These are phyloP conservation scores for Verticillium nonalfalfae DNA, from an alignment of 2,329 filamentous ascomycete species.

Conservation along the genomic window DNA sequence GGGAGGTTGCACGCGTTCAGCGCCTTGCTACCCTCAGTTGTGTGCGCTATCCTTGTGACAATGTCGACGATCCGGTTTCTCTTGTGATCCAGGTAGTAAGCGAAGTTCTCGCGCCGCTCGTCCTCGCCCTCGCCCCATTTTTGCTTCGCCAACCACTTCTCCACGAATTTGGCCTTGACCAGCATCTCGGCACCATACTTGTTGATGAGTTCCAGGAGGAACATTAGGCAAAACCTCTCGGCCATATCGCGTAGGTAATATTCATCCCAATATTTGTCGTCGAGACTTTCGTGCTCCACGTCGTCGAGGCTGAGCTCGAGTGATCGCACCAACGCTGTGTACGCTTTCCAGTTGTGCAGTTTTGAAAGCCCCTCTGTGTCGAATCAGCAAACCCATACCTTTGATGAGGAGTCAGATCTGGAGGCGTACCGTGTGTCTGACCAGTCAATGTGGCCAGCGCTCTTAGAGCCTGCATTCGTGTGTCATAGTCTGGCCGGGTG, in stretches of 20 bases:
- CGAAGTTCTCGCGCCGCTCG: conserved; percentile 48
- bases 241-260: conserved; percentile 55
- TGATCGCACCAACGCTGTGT: conserved; percentile 52
- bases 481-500: conserved; percentile 51
- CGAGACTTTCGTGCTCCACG: conserved; percentile 41
- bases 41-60: conserved; percentile 41
- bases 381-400: conserved; percentile 11
- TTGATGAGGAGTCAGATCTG: not conserved
- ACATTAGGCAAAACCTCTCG: conserved; percentile 54
- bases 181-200: conserved; percentile 52
- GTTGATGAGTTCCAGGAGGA: conserved; percentile 52
- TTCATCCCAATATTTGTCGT: conserved; percentile 54
- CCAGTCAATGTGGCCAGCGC: conserved; percentile 49
- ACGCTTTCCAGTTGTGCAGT: conserved; percentile 43
- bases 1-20: conserved; percentile 43
- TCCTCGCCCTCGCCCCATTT: conserved; percentile 55
- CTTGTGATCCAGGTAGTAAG: conserved; percentile 40
- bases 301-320: conserved; percentile 50
- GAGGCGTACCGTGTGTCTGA: conserved; percentile 18
- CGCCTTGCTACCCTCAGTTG: conserved; percentile 42
- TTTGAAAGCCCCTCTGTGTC: conserved; percentile 33
- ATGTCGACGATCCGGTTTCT: conserved; percentile 49
- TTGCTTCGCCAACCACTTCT: conserved; percentile 69
- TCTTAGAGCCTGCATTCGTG: conserved; percentile 49
- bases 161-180: conserved; percentile 58